phyloP scores from a whole-genome alignment of 2,329 filamentous ascomycete genomes.

The Botryotinia narcissicola region DNA sequence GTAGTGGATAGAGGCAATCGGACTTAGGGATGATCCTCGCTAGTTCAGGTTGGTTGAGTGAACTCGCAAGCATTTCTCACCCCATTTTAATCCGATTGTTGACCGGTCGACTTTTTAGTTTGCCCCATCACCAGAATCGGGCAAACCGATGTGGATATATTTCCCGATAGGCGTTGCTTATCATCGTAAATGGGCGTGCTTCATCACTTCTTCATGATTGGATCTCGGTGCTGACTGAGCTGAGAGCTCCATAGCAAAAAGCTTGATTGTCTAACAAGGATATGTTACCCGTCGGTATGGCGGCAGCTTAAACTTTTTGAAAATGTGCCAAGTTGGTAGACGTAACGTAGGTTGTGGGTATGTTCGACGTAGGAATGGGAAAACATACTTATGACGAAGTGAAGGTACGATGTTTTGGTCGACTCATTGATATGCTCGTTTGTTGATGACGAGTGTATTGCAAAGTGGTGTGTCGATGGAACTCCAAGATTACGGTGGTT shows the following conservation, averaged over 20 bases:
- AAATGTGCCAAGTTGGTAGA: background rate
- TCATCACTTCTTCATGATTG: background rate
- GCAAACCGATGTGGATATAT: background rate
- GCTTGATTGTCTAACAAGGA: background rate
- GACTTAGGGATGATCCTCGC: background rate
- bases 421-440: background rate
- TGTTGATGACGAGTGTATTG: background rate
- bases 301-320: background rate
- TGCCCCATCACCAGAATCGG: background rate
- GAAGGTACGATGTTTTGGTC: background rate
- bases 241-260: background rate
- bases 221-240: background rate
- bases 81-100: background rate
- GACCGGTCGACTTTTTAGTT: background rate
- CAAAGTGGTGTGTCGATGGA: background rate
- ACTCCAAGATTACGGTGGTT: background rate
- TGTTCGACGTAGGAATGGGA: background rate
- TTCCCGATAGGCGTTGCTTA: background rate
- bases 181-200: conserved; percentile 6
- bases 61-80: background rate
- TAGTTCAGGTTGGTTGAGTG: background rate
- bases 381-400: background rate
- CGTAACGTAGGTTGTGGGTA: background rate
- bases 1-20: background rate
- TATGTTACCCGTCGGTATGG: background rate